Evolutionary conservation across 306 rosid genomes (phyloP), one percentile per base, ranked within the genome.

Genomic region (Styphnolobium japonicum): DNA sequence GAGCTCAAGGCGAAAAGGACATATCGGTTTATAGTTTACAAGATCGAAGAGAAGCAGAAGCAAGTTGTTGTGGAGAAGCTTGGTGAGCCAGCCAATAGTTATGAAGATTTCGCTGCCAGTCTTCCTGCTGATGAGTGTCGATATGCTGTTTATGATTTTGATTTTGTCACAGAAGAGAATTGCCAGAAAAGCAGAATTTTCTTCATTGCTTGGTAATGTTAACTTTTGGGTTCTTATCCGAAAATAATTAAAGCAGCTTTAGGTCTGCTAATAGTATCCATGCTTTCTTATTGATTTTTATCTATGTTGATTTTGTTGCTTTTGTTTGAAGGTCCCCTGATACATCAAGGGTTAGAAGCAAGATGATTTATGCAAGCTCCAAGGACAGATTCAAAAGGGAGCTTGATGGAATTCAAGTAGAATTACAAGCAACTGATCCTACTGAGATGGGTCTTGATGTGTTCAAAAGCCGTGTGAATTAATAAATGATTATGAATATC

Each of bases 101-200:
- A 85, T 25, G 91, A 88, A 1, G 86, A 78, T 74, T 85, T 88
- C 39, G 22, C 89, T 27, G 86, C 79, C 42, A 73, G 87, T 66
- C 91, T 88, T 42, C 91, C 91, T 10, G 52, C 84, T 3, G 80
- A 88, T 53, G 91, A 88, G 71, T 88, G 91, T 31, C 89, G 89
- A 6, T 88, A 83, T 22, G 91, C 91, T 14, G 82, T 88, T 73
- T 88, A 77, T 37, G 91, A 88, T 78, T 88, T 88, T 18, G 91
- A 88, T 22, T 88, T 76, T 36, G 80, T 83, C 36, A 88, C 91
- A 4, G 82, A 77, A 29, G 91, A 86, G 75, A 83, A 83, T 71
- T 81, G 81, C 51, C 91, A 80, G 23, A 88, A 88, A 73, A 85
- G 91, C 73, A 68, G 87, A 40, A 88, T 88, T 60, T 88, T 88